phyloP scores from a whole-genome alignment of 2,329 filamentous ascomycete species.

The Monosporascus cannonballus region DNA sequence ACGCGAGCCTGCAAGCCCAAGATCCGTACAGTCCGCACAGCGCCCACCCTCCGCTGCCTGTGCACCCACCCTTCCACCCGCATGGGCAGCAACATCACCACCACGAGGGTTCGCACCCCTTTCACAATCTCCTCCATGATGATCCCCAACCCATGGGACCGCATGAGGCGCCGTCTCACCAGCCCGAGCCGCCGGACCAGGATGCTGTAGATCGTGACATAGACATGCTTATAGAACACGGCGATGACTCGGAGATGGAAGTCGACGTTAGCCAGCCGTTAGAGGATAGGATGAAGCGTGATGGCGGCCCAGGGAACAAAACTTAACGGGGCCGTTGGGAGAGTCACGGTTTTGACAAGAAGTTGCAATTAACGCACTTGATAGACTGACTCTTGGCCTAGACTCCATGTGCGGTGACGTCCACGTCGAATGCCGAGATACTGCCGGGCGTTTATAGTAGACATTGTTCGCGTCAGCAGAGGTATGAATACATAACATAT shows the following conservation, averaged over 20 bases:
- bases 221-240: constrained; percentile 25
- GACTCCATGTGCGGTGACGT: too few relatives aligned
- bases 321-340: neutral
- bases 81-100: constrained; percentile 16
- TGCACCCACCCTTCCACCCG: neutral
- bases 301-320: neutral
- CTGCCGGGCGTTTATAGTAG: too few relatives aligned
- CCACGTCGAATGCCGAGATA: too few relatives aligned
- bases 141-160: constrained; percentile 4
- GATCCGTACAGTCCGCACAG: constrained; percentile 17
- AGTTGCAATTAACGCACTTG: too few relatives aligned
- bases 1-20: constrained; percentile 10
- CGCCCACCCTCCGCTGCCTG: constrained; percentile 3
- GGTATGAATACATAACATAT: too few relatives aligned
- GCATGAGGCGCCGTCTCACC: neutral
- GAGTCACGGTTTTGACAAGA: too few relatives aligned
- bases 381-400: too few relatives aligned
- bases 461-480: too few relatives aligned
- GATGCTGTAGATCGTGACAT: constrained; percentile 22
- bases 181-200: constrained; percentile 12
- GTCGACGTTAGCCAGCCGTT: constrained; percentile 9
- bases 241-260: constrained; percentile 17
- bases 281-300: neutral
- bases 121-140: constrained; percentile 47
- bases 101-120: constrained; percentile 39